Percentiles rank a stretch among this genome's conserved stretches.
phyloP scores from a whole-genome alignment of 2,329 filamentous ascomycete genomes.

The Ophiocordyceps camponoti-saundersi region DNA sequence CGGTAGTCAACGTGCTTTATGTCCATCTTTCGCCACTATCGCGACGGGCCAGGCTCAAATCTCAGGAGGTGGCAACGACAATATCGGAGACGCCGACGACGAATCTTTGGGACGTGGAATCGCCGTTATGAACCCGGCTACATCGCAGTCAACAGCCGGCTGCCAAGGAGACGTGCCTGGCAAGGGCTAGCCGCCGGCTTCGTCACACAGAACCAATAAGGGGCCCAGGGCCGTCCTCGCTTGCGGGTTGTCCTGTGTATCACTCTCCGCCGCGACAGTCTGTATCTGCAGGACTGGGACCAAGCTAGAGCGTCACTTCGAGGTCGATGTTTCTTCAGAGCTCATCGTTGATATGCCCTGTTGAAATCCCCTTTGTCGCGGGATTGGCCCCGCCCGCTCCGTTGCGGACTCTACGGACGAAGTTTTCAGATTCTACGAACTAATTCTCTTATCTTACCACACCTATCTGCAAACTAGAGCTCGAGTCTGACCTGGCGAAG shows the following conservation, averaged over 20 bases:
- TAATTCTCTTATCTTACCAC: too few relatives aligned
- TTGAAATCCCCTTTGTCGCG: too few relatives aligned
- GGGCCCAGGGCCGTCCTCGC: slow-evolving; percentile 1
- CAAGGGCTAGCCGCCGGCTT: background rate
- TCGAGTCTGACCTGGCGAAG: too few relatives aligned
- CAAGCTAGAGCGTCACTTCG: too few relatives aligned
- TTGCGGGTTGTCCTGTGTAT: background rate
- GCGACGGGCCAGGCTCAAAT: background rate
- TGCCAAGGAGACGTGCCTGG: background rate
- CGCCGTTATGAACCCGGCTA: background rate
- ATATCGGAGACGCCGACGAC: background rate
- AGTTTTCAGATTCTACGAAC: too few relatives aligned
- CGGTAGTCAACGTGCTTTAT: too few relatives aligned
- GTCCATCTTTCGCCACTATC: background rate
- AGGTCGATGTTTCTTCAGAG: too few relatives aligned
- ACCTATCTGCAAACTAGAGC: background rate
- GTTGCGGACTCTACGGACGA: too few relatives aligned
- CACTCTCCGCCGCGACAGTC: background rate
- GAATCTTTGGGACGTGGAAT: background rate
- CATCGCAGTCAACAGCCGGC: background rate
- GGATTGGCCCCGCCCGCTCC: too few relatives aligned
- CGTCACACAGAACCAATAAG: background rate
- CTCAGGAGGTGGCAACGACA: background rate
- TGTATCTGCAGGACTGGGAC: background rate
- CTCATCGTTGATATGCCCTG: too few relatives aligned